These are phyloP conservation scores for Pichia sp. DNA, from an alignment of 1,139 yeast species.

Conservation along the genomic window DNA sequence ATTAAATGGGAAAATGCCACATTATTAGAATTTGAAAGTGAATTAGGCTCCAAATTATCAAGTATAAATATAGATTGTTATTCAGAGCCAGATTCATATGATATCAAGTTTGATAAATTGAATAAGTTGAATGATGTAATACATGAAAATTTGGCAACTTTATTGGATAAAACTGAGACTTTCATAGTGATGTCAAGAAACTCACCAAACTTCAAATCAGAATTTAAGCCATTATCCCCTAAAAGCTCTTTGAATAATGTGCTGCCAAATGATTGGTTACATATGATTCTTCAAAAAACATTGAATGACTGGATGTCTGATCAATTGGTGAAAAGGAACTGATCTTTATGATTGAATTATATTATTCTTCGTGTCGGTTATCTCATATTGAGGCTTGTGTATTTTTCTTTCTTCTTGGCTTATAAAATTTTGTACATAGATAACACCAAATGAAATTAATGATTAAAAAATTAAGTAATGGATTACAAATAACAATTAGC, in stretches of 20 bases:
- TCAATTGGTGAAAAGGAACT: not conserved
- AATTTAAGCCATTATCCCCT: not conserved
- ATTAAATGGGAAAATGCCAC: conserved; percentile 4
- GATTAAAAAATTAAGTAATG: not conserved
- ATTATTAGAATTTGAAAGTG: not conserved
- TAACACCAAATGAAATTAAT: not conserved
- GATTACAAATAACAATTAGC: too few relatives aligned
- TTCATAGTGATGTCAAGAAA: not conserved
- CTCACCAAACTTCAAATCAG: not conserved
- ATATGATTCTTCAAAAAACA: conserved; percentile 3
- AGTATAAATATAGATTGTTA: not conserved
- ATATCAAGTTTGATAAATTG: not conserved
- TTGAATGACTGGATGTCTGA: conserved; percentile 3
- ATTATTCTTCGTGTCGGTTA: not conserved
- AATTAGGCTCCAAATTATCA: not conserved
- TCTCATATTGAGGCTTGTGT: not conserved
- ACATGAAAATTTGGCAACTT: not conserved
- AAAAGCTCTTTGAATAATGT: conserved; percentile 1
- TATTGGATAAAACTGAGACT: not conserved
- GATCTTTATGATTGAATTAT: not conserved
- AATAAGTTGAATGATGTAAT: not conserved
- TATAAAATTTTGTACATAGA: not conserved
- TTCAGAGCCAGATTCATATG: not conserved
- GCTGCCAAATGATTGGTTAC: conserved; percentile 10
- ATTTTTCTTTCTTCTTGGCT: not conserved